A percentile compares a stretch with the other conserved stretches of the same genome.
Evolutionary conservation across 768 basidiomycete species (phyloP).

Genomic region (Boletus barrowsii): DNA sequence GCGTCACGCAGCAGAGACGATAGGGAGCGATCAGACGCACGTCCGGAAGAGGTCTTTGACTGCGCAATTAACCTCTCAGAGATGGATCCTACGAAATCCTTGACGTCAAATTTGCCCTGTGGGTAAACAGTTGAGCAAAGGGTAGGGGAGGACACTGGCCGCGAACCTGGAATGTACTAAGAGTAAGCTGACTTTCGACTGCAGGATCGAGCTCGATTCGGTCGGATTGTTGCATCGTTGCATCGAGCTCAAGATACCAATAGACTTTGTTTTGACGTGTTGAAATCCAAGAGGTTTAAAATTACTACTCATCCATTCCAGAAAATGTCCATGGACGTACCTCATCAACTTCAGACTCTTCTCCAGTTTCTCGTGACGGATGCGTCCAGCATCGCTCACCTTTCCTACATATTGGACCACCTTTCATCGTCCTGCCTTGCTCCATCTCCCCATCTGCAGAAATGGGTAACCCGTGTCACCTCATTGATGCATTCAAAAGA

Average conservation of each 20-base stretch:
- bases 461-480: slow-evolving; percentile 74
- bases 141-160: not conserved
- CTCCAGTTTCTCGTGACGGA: slow-evolving; percentile 74
- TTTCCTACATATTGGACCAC: slow-evolving; percentile 57
- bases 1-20: slow-evolving; percentile 2
- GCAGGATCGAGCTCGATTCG: slow-evolving; percentile 45
- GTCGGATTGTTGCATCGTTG: slow-evolving; percentile 25
- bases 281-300: slow-evolving; percentile 17
- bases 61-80: slow-evolving; percentile 86
- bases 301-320: too few species aligned
- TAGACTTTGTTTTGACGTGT: slow-evolving; percentile 30
- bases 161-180: slow-evolving; percentile 54
- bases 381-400: slow-evolving; percentile 50
- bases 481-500: slow-evolving; percentile 78
- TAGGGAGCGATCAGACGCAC: slow-evolving; percentile 44
- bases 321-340: slow-evolving; percentile 38
- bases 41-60: slow-evolving; percentile 80
- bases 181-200: slow-evolving; percentile 50
- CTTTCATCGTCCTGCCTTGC: slow-evolving; percentile 51
- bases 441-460: slow-evolving; percentile 64
- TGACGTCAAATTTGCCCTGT: slow-evolving; percentile 88
- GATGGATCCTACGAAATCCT: slow-evolving; percentile 81
- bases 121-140: slow-evolving; percentile 6
- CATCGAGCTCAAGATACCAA: not conserved
- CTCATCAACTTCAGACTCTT: slow-evolving; percentile 57